phyloP scores from a whole-genome alignment of 2,329 filamentous ascomycete genomes.

The Fusarium temperatum region DNA sequence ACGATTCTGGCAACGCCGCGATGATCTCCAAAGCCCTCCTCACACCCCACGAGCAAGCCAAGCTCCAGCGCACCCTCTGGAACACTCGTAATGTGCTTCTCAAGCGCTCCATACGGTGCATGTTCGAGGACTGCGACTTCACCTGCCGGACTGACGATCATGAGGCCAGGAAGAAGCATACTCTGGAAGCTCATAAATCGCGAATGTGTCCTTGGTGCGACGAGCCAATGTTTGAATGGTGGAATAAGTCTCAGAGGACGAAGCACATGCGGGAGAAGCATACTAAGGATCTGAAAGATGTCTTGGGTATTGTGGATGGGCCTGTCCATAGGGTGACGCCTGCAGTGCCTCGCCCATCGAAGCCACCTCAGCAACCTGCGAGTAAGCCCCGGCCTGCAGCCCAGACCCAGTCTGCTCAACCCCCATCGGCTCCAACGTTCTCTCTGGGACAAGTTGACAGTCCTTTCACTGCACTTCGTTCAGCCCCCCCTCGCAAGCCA shows the following conservation, averaged over 20 bases:
- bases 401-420: neutral
- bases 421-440: neutral
- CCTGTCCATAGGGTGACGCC: neutral
- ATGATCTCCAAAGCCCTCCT: constrained; percentile 50
- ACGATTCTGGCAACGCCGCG: constrained; percentile 44
- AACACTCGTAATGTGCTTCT: constrained; percentile 15
- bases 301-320: neutral
- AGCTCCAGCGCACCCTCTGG: constrained; percentile 42
- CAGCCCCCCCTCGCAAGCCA: neutral
- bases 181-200: constrained; percentile 47
- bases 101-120: constrained; percentile 49
- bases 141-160: constrained; percentile 45
- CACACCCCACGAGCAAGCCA: constrained; percentile 52
- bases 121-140: constrained; percentile 50
- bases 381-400: neutral
- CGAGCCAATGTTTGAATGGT: constrained; percentile 44
- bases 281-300: constrained; percentile 25
- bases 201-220: constrained; percentile 51
- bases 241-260: constrained; percentile 36
- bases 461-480: neutral
- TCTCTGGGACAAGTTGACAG: neutral
- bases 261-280: constrained; percentile 47
- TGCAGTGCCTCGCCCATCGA: neutral
- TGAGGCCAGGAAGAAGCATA: constrained; percentile 48
- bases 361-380: neutral